These are phyloP conservation scores for Xylaria flabelliformis DNA, from an alignment of 495 filamentous ascomycete genomes.

Conservation along the genomic window DNA sequence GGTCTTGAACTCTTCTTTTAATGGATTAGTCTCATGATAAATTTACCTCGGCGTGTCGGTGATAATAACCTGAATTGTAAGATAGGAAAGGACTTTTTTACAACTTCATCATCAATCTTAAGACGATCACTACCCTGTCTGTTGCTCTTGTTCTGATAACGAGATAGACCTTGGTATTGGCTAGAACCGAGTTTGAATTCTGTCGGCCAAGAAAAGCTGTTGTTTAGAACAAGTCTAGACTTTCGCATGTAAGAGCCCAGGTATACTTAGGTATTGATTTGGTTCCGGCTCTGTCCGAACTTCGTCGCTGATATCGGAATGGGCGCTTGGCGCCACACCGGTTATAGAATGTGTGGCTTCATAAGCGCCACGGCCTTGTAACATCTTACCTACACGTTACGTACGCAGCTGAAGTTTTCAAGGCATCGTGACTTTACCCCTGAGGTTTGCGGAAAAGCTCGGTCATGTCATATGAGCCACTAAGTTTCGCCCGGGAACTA, in stretches of 20 bases:
- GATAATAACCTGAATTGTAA: background rate
- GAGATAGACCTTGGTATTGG: background rate
- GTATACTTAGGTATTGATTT: background rate
- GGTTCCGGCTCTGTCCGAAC: slow-evolving; percentile 13
- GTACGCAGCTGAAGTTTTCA: background rate
- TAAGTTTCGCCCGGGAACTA: background rate
- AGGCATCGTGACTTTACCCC: slow-evolving; percentile 7
- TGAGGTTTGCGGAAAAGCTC: background rate
- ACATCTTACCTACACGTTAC: background rate
- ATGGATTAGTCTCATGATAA: background rate
- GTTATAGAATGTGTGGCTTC: background rate
- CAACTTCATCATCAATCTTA: background rate
- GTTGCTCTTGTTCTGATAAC: background rate
- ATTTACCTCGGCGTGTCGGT: background rate
- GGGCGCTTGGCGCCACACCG: slow-evolving; percentile 9
- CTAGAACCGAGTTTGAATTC: background rate
- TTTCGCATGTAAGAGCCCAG: slow-evolving; percentile 2
- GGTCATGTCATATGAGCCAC: slow-evolving; percentile 13
- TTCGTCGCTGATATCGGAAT: slow-evolving; percentile 5
- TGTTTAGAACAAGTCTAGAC: slow-evolving; percentile 5
- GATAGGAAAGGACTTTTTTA: background rate
- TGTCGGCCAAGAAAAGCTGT: background rate
- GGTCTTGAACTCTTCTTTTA: background rate
- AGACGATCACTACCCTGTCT: background rate
- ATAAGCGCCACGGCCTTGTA: slow-evolving; percentile 1